Percentiles rank a stretch among this genome's conserved stretches.
Evolutionary conservation across 2,329 filamentous ascomycete genomes (phyloP).

Genomic region (Cercospora nicotianae): DNA sequence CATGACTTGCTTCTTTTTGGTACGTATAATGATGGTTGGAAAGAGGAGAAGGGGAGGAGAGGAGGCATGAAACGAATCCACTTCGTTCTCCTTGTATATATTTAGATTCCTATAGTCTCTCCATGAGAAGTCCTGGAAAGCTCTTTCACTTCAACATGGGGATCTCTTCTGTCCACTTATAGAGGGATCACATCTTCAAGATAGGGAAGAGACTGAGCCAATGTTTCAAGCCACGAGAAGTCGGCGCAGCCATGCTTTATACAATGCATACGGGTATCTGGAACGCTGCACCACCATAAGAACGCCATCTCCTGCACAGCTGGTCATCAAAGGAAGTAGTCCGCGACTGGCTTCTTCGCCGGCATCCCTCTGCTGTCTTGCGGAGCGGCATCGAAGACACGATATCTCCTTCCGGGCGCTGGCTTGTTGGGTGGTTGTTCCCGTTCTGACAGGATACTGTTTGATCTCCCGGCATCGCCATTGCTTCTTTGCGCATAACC

Average conservation of each 20-base stretch:
- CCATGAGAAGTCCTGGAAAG: not conserved
- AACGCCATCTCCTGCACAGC: not conserved
- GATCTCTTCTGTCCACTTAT: not conserved
- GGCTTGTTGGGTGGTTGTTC: slow-evolving; percentile 44
- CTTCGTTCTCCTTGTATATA: not conserved
- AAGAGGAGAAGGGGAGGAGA: not conserved
- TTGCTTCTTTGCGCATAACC: slow-evolving; percentile 58
- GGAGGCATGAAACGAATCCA: not conserved
- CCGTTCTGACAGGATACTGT: slow-evolving; percentile 47
- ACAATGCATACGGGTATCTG: slow-evolving; percentile 24
- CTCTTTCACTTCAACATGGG: not conserved
- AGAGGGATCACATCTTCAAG: not conserved
- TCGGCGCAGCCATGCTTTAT: not conserved
- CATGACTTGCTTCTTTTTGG: not conserved
- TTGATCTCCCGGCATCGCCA: slow-evolving; percentile 60
- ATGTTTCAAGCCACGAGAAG: not conserved
- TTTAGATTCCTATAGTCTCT: not conserved
- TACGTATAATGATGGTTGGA: not conserved
- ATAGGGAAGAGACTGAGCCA: not conserved
- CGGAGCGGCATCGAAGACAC: slow-evolving; percentile 94
- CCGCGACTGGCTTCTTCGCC: slow-evolving; percentile 94
- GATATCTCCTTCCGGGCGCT: slow-evolving; percentile 84
- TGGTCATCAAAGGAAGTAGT: slow-evolving; percentile 75
- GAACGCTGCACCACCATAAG: slow-evolving; percentile 16
- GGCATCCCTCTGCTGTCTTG: slow-evolving; percentile 97